Evolutionary conservation across 2,329 filamentous ascomycete genomes (phyloP).

Genomic region (Fusarium sp.): DNA sequence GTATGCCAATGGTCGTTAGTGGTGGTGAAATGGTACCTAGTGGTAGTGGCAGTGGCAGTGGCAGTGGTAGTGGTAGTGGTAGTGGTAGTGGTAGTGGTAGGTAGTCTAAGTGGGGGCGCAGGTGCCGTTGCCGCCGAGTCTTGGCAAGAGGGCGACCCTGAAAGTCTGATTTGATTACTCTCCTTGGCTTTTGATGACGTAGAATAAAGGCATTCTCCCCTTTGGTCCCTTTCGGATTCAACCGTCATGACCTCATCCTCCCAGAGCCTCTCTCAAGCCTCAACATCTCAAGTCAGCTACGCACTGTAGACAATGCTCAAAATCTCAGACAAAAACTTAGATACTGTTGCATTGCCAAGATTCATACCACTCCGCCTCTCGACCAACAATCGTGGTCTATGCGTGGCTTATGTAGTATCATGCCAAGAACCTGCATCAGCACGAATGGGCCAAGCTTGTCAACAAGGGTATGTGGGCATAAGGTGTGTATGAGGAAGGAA

Average conservation of each 20-base stretch:
- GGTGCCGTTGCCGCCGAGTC: conserved; percentile 38
- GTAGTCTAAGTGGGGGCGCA: neutral
- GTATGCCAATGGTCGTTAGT: neutral
- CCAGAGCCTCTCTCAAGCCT: neutral
- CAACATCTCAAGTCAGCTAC: neutral
- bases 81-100: neutral
- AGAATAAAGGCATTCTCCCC: neutral
- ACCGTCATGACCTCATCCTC: conserved; percentile 23
- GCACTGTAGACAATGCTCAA: neutral
- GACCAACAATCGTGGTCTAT: neutral
- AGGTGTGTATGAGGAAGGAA: too few relatives aligned
- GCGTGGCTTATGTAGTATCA: neutral
- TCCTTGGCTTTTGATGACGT: neutral
- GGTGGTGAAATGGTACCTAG: neutral
- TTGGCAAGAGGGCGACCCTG: conserved; percentile 37
- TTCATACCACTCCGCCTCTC: neutral
- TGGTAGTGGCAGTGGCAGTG: too few relatives aligned
- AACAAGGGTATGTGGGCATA: too few relatives aligned
- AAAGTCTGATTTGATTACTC: conserved; percentile 22
- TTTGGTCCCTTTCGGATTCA: neutral
- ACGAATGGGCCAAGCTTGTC: neutral
- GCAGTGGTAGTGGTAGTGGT: neutral
- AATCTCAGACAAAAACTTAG: neutral
- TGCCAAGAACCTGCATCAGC: conserved; percentile 8
- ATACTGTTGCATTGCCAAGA: neutral